Percentiles rank a stretch among this genome's conserved stretches.
These are phyloP conservation scores for Strobilomyces confusus DNA, from an alignment of 768 basidiomycete genomes.

Conservation along the genomic window DNA sequence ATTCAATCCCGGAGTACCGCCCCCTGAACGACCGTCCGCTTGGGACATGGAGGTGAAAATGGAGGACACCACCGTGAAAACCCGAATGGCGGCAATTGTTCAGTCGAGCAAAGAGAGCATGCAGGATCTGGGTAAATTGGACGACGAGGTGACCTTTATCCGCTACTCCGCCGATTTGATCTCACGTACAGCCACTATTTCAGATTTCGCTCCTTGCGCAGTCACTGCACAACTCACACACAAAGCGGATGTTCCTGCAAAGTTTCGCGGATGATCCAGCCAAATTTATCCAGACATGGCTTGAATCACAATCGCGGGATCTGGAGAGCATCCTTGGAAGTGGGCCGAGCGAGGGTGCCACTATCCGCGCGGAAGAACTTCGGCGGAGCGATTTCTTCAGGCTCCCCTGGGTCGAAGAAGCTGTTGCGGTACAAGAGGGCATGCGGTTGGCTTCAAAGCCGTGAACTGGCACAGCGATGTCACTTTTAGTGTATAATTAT, in stretches of 20 bases:
- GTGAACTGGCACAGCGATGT: slow-evolving; percentile 10
- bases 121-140: slow-evolving; percentile 64
- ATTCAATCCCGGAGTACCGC: slow-evolving; percentile 55
- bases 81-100: slow-evolving; percentile 68
- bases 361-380: slow-evolving; percentile 84
- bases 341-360: slow-evolving; percentile 74
- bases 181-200: slow-evolving; percentile 14
- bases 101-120: slow-evolving; percentile 67
- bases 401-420: slow-evolving; percentile 89
- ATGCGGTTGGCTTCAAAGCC: slow-evolving; percentile 58
- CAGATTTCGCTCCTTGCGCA: slow-evolving; percentile 84
- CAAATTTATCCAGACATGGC: slow-evolving; percentile 83
- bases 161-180: slow-evolving; percentile 7
- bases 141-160: slow-evolving; percentile 70
- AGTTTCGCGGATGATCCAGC: slow-evolving; percentile 78
- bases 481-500: too few relatives aligned
- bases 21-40: slow-evolving; percentile 68
- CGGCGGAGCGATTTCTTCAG: slow-evolving; percentile 87
- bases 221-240: slow-evolving; percentile 80
- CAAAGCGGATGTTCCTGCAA: slow-evolving; percentile 82
- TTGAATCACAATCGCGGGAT: slow-evolving; percentile 89
- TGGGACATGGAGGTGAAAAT: slow-evolving; percentile 89
- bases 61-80: slow-evolving; percentile 74
- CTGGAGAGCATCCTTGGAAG: slow-evolving; percentile 86
- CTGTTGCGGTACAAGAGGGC: slow-evolving; percentile 82